Percentiles rank a stretch among this genome's conserved stretches.
These are phyloP conservation scores for Aristolochia contorta DNA, from an alignment of 164 flowering plant species.

Conservation along the genomic window DNA sequence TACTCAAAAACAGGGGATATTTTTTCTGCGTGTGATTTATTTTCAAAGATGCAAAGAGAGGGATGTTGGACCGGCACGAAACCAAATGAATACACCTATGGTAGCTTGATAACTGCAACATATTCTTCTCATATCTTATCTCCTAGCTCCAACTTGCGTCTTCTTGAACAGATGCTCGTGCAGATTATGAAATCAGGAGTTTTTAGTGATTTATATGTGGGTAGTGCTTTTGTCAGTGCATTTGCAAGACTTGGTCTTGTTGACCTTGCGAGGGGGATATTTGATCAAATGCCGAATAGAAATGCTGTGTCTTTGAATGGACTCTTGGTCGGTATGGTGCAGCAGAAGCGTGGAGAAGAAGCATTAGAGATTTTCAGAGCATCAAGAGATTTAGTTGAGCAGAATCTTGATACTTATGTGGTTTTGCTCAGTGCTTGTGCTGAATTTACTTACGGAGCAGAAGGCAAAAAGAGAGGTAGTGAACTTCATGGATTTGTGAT, in stretches of 20 bases:
- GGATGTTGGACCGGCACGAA: slow-evolving; percentile 17
- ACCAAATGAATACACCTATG: slow-evolving; percentile 75
- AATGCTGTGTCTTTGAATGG: slow-evolving; percentile 81
- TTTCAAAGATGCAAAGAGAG: slow-evolving; percentile 49
- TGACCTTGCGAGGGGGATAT: slow-evolving; percentile 44
- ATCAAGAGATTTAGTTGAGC: slow-evolving; percentile 35
- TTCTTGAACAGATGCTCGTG: slow-evolving; percentile 66
- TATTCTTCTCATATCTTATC: slow-evolving; percentile 15
- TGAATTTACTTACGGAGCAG: slow-evolving; percentile 31
- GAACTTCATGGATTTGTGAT: slow-evolving; percentile 65
- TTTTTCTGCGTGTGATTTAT: slow-evolving; percentile 38
- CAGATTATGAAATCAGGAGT: slow-evolving; percentile 48
- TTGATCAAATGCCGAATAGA: slow-evolving; percentile 46
- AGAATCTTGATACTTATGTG: slow-evolving; percentile 54
- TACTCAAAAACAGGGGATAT: slow-evolving; percentile 53
- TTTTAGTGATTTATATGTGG: slow-evolving; percentile 60
- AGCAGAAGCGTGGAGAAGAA: slow-evolving; percentile 56
- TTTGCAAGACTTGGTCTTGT: slow-evolving; percentile 50
- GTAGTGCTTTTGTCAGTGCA: slow-evolving; percentile 80
- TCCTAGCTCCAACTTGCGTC: slow-evolving; percentile 17
- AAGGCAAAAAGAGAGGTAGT: slow-evolving; percentile 57
- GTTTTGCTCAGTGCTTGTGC: slow-evolving; percentile 64
- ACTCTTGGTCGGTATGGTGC: slow-evolving; percentile 75
- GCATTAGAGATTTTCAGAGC: slow-evolving; percentile 46
- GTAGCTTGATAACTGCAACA: slow-evolving; percentile 61